These are phyloP conservation scores for Rosellinia necatrix DNA, from an alignment of 2,329 filamentous ascomycete species.

Conservation along the genomic window DNA sequence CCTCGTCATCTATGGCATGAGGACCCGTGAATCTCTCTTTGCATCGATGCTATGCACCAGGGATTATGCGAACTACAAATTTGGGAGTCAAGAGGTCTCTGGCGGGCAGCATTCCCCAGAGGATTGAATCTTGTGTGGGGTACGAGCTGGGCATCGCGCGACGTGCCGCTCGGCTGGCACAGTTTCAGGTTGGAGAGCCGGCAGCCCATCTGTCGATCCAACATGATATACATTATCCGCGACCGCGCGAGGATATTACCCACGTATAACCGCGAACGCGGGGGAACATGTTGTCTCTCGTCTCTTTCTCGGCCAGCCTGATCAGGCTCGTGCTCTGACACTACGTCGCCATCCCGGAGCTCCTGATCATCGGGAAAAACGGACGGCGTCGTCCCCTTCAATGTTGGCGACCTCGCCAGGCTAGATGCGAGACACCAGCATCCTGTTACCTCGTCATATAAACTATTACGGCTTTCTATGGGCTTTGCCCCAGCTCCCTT, in stretches of 20 bases:
- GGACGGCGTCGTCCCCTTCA: background rate
- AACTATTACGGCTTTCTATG: background rate
- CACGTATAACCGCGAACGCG: background rate
- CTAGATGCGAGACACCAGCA: background rate
- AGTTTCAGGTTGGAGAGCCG: conserved; percentile 16
- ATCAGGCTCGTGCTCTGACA: background rate
- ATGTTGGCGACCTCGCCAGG: background rate
- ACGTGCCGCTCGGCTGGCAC: conserved; percentile 21
- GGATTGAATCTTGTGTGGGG: background rate
- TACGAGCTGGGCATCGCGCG: background rate
- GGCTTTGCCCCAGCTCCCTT: conserved; percentile 1
- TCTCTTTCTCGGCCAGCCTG: background rate
- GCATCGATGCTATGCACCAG: conserved; percentile 5
- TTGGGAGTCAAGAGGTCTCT: no score
- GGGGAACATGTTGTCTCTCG: background rate
- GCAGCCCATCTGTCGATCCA: conserved; percentile 20
- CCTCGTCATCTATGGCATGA: conserved; percentile 6
- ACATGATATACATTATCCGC: conserved; percentile 23
- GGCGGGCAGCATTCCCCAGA: background rate
- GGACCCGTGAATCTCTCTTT: background rate
- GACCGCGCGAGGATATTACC: conserved; percentile 13
- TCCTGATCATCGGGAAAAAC: conserved; percentile 21
- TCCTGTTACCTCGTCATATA: conserved; percentile 9
- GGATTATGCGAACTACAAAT: conserved; percentile 4
- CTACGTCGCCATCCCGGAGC: conserved; percentile 5